Evolutionary conservation across 2,329 filamentous ascomycete species (phyloP).

Genomic region (Xylaria arbuscula): DNA sequence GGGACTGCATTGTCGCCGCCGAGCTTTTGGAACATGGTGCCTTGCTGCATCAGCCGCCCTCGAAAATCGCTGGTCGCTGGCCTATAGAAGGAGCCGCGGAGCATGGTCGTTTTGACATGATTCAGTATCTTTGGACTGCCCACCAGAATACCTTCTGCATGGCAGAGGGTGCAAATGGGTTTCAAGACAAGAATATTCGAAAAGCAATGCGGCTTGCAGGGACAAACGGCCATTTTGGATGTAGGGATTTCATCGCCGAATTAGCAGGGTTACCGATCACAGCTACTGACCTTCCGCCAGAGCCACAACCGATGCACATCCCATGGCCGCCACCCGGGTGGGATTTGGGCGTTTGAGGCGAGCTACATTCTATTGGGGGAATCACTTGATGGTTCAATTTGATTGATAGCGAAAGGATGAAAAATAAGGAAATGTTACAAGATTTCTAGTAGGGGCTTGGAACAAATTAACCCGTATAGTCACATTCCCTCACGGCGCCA

Average conservation of each 20-base stretch:
- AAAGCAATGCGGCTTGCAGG: conserved; percentile 37
- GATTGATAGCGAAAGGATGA: too few relatives aligned
- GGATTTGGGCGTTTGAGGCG: neutral
- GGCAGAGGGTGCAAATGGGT: conserved; percentile 3
- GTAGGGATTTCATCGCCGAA: conserved; percentile 28
- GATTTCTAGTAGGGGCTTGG: too few relatives aligned
- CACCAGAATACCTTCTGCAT: conserved; percentile 8
- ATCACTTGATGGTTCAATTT: too few relatives aligned
- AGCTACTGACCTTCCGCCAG: conserved; percentile 19
- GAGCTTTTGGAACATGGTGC: conserved; percentile 32
- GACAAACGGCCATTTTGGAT: conserved; percentile 23
- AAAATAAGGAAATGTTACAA: too few relatives aligned
- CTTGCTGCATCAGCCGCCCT: conserved; percentile 11
- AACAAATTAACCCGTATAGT: too few relatives aligned
- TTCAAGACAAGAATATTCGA: conserved; percentile 17
- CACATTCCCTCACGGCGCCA: too few relatives aligned
- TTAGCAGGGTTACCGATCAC: conserved; percentile 10
- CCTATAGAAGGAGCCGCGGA: conserved; percentile 40
- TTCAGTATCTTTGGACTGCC: conserved; percentile 36
- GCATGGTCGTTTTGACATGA: conserved; percentile 39
- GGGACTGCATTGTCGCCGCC: conserved; percentile 31
- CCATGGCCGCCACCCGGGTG: conserved; percentile 26
- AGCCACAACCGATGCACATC: conserved; percentile 22
- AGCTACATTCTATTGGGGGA: too few relatives aligned
- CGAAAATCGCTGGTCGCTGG: conserved; percentile 34